Evolutionary conservation across 352 stramenopile species (phyloP), one percentile per base, ranked within the genome.

Genomic region (Pythium guiyangense): DNA sequence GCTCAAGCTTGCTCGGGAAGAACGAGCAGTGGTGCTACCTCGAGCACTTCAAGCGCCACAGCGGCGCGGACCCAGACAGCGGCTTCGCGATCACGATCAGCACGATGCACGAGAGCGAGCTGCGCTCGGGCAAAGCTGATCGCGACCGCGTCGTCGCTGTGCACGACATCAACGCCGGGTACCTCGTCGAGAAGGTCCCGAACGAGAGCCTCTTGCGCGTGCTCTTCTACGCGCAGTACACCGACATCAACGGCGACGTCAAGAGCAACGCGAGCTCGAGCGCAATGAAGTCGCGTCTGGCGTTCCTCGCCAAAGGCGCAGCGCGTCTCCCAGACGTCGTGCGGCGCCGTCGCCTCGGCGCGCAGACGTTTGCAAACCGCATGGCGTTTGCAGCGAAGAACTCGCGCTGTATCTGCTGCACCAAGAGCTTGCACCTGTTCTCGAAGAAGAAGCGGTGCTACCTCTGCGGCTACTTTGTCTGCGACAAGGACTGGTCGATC

Each of bases 371-470:
- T 2, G 70, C 79, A 0, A 65, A 88, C 60, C 67, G 58, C 37
- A 64, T 53, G n/a, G 49, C 71, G 0, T 71, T 87, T 47, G 60
- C 78, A 15, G 65, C 69, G 8, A 77, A 62, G 17, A 90, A 87
- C 64, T 61, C 64, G 6, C 69, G 66, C 27, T 90, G 80, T 48
- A 76, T 79, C 29, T 79, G 71, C 57, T 90, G 80, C 40, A 74
- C 70, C 12, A 80, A 77, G 55, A 73, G 64, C 20, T 56, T 89
- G 40, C 54, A 69, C 5, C 4, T 77, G 20, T 50, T 69, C 40
- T 54, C 57, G 6, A 66, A 67, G 48, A 71, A 69, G 47, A 77
- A 74, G 54, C 62, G 69, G 9, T 79, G 71, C 46, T 62, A 68
- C 26, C 56, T 79, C 11, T 77, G 71, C 37, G 68, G 71, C 35